Evolutionary conservation across 2,329 filamentous ascomycete genomes (phyloP).

Genomic region (Malbranchea cinnamomea): DNA sequence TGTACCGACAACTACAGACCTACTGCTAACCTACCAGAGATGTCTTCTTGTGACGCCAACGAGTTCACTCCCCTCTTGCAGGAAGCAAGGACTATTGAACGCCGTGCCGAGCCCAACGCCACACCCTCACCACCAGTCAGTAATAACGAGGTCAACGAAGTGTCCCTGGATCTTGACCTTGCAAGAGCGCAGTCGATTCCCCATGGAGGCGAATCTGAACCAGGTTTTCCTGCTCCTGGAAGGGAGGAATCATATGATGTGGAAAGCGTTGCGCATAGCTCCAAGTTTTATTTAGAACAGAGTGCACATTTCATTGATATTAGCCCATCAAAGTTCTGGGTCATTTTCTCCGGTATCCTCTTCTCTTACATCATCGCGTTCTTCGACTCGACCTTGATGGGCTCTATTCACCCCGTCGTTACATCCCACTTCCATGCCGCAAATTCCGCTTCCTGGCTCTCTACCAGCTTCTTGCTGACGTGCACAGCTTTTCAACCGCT

Average conservation of each 20-base stretch:
- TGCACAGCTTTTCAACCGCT: slow-evolving; percentile 63
- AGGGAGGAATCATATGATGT: not conserved
- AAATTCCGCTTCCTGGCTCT: slow-evolving; percentile 70
- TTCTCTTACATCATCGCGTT: slow-evolving; percentile 41
- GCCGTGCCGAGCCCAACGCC: not conserved
- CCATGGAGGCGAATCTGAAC: slow-evolving; percentile 7
- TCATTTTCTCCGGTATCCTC: slow-evolving; percentile 46
- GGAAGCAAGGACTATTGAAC: too few relatives aligned
- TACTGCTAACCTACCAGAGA: too few relatives aligned
- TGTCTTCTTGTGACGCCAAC: too few relatives aligned
- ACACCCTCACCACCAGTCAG: too few relatives aligned
- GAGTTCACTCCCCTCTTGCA: slow-evolving; percentile 2
- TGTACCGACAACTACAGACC: too few relatives aligned
- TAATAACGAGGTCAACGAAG: slow-evolving; percentile 5
- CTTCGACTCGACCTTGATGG: slow-evolving; percentile 72
- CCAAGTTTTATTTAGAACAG: not conserved
- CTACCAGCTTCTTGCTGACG: slow-evolving; percentile 63
- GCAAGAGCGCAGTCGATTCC: slow-evolving; percentile 7
- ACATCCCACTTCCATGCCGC: slow-evolving; percentile 65
- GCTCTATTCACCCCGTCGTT: slow-evolving; percentile 65
- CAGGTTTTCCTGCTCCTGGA: slow-evolving; percentile 5
- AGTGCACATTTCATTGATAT: slow-evolving; percentile 23
- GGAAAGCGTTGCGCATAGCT: not conserved
- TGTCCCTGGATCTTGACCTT: slow-evolving; percentile 6
- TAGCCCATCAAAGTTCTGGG: slow-evolving; percentile 39